Evolutionary conservation across 208 protist species (phyloP).

Genomic region (Herpetomonas samuelpessoai): DNA sequence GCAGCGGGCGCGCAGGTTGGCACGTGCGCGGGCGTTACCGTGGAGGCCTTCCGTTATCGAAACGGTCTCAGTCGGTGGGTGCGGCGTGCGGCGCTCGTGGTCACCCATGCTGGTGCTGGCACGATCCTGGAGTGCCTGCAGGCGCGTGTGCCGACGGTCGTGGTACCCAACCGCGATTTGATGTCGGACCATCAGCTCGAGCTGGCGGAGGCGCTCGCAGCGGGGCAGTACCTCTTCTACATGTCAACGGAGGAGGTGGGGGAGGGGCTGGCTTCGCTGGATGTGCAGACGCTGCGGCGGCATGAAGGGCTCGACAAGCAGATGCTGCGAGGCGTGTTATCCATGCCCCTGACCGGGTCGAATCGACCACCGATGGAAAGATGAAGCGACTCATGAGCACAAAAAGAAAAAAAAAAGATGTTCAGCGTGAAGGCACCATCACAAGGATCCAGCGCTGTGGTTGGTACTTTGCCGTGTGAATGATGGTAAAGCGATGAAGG

Average conservation of each 20-base stretch:
- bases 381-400: too few species aligned
- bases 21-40: conserved; percentile 28
- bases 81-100: conserved; percentile 50
- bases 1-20: conserved; percentile 4
- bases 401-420: too few species aligned
- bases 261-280: conserved; percentile 29
- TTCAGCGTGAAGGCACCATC: too few species aligned
- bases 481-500: too few species aligned
- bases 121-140: conserved; percentile 91
- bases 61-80: conserved; percentile 53
- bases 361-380: too few species aligned
- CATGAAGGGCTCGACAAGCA: conserved; percentile 46
- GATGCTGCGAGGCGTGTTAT: conserved; percentile 25
- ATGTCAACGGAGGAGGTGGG: conserved; percentile 38
- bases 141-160: conserved; percentile 47
- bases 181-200: conserved; percentile 91
- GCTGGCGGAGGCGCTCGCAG: conserved; percentile 58
- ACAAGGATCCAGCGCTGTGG: too few species aligned
- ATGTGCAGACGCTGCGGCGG: conserved; percentile 31
- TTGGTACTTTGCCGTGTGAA: too few species aligned
- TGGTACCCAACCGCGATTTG: conserved; percentile 84
- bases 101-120: conserved; percentile 88
- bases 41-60: conserved; percentile 77
- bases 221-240: conserved; percentile 59
- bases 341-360: conserved; percentile 19